phyloP scores from a whole-genome alignment of 1,284 basidiomycete species.

The Moesziomyces parantarcticus region DNA sequence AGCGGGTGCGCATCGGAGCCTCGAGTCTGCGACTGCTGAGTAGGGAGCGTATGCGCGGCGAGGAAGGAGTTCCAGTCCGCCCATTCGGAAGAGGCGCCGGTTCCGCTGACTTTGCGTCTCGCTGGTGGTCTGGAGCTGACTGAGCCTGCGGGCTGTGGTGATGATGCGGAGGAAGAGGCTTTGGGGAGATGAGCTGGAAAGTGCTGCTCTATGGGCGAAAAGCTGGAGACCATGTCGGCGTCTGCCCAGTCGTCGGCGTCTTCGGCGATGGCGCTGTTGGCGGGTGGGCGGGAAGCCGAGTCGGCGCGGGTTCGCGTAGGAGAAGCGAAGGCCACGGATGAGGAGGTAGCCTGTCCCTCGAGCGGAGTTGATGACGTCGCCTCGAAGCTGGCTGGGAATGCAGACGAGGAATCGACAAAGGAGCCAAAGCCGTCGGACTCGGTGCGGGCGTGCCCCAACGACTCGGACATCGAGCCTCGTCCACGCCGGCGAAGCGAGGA shows the following conservation, averaged over 20 bases:
- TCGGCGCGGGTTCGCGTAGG: conserved; percentile 9
- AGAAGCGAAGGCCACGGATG: conserved; percentile 14
- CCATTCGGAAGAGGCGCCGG: conserved; percentile 40
- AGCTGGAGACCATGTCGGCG: conserved; percentile 51
- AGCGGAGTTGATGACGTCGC: conserved; percentile 21
- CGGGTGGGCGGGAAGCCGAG: conserved; percentile 5
- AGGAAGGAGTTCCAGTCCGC: conserved; percentile 41
- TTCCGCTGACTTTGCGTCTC: conserved; percentile 20
- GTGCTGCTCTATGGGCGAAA: conserved; percentile 36
- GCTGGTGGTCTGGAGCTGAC: conserved; percentile 6
- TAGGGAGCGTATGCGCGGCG: conserved; percentile 35
- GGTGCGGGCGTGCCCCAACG: conserved; percentile 19
- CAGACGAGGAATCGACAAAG: conserved; percentile 39
- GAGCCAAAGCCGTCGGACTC: conserved; percentile 50
- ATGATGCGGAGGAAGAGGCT: not conserved
- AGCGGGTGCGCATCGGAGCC: conserved; percentile 2
- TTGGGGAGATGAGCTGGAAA: not conserved
- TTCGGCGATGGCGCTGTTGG: conserved; percentile 1
- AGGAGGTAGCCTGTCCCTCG: conserved; percentile 18
- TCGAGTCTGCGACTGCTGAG: conserved; percentile 10
- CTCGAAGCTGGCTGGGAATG: conserved; percentile 38
- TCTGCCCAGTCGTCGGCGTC: conserved; percentile 46
- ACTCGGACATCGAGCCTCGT: conserved; percentile 34
- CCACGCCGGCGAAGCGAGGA: conserved; percentile 40
- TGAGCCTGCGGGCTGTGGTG: not conserved